Conservation (phyloP, 352 stramenopile genomes). For the Thraustochytrium aureum region DNA sequence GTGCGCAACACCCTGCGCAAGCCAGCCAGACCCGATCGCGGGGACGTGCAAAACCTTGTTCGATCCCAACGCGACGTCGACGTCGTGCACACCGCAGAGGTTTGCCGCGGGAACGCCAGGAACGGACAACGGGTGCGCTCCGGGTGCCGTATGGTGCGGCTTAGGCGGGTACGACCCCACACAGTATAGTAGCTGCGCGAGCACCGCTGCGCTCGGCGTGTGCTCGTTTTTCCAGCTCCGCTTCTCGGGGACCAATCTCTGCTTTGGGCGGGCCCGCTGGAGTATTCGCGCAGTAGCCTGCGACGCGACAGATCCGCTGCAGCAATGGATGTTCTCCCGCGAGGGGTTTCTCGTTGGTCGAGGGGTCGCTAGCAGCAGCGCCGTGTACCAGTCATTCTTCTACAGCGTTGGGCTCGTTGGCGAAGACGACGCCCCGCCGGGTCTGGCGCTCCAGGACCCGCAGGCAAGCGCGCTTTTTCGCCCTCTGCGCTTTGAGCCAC, state of each 20-base stretch:
- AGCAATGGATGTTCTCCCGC: slow-evolving; percentile 2
- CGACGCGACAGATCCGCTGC: neutral
- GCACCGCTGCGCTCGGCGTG: neutral
- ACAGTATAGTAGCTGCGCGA: slow-evolving; percentile 2
- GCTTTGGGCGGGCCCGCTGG: slow-evolving; percentile 27
- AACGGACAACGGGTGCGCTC: slow-evolving; percentile 27
- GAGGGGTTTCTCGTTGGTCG: slow-evolving; percentile 35
- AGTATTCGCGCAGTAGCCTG: slow-evolving; percentile 3
- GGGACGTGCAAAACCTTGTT: neutral
- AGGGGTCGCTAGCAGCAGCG: neutral
- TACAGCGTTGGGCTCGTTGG: slow-evolving; percentile 20
- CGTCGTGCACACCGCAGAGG: neutral
- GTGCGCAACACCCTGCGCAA: neutral
- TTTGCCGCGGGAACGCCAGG: neutral
- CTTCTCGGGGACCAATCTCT: neutral
- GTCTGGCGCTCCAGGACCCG: slow-evolving; percentile 12
- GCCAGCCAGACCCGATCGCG: neutral
- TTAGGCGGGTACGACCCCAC: neutral
- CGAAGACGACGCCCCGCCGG: neutral
- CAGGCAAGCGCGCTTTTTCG: slow-evolving; percentile 1
- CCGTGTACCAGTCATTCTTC: neutral
- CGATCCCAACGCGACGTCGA: too few species aligned
- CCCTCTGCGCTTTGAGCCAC: neutral
- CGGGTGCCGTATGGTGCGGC: neutral
- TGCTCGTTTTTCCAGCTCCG: slow-evolving; percentile 20